These are phyloP conservation scores for Bipolaris bicolor DNA, from an alignment of 2,329 filamentous ascomycete genomes.

Conservation along the genomic window DNA sequence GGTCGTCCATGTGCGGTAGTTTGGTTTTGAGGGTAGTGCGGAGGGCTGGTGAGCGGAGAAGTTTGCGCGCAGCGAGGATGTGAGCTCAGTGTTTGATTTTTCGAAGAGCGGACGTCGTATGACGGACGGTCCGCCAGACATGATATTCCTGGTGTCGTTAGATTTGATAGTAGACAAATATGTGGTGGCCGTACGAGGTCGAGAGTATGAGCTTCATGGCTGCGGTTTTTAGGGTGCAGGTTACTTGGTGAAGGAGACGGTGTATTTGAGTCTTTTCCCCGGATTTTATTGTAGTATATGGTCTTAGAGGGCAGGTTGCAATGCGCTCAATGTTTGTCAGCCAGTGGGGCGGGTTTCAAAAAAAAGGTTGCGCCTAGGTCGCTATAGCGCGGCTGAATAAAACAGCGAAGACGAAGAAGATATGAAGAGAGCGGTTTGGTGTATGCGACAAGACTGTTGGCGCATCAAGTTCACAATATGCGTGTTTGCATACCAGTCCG, in stretches of 20 bases:
- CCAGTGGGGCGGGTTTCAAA: conserved; percentile 19
- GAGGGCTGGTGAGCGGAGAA: conserved; percentile 76
- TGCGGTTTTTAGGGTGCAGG: not conserved
- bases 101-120: conserved; percentile 77
- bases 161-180: conserved; percentile 14
- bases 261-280: not conserved
- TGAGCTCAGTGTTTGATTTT: conserved; percentile 92
- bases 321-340: conserved; percentile 28
- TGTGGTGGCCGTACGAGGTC: conserved; percentile 72
- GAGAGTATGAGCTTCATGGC: conserved; percentile 84
- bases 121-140: conserved; percentile 81
- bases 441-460: not conserved
- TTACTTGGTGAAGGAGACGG: not conserved
- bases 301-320: not conserved
- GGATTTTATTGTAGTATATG: not conserved
- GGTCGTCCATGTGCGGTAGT: conserved; percentile 70
- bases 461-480: not conserved
- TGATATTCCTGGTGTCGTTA: conserved; percentile 78
- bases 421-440: not conserved
- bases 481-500: not conserved
- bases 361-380: conserved; percentile 4
- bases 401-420: not conserved
- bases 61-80: conserved; percentile 84
- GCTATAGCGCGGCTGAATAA: not conserved
- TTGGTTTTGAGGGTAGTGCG: conserved; percentile 47